Conservation (phyloP, 1,284 basidiomycete species). For the Malassezia dermatis region DNA sequence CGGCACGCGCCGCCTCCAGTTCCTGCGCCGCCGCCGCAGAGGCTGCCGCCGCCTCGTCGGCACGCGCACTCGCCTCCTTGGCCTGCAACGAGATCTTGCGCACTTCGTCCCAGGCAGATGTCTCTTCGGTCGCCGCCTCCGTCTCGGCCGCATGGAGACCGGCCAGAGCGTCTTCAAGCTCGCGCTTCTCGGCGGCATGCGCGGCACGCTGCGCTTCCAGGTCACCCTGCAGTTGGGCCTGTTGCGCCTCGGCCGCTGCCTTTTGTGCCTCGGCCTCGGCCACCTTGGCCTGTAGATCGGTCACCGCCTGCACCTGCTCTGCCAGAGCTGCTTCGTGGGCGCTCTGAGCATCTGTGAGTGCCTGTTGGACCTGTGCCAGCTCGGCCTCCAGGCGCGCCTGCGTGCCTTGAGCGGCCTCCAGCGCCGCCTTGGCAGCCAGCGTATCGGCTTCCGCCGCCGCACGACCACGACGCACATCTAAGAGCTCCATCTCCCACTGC, state of each 20-base stretch:
- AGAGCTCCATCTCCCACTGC: slow-evolving; percentile 71
- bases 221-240: slow-evolving; percentile 57
- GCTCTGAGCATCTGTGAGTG: slow-evolving; percentile 56
- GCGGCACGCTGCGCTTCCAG: slow-evolving; percentile 56
- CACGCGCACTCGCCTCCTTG: slow-evolving; percentile 71
- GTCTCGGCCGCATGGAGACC: slow-evolving; percentile 37
- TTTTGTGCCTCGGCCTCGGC: slow-evolving; percentile 52
- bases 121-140: slow-evolving; percentile 54
- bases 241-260: slow-evolving; percentile 53
- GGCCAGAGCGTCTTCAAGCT: slow-evolving; percentile 41
- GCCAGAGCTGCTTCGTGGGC: slow-evolving; percentile 54
- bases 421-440: slow-evolving; percentile 5
- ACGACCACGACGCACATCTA: slow-evolving; percentile 50
- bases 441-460: slow-evolving; percentile 25
- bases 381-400: slow-evolving; percentile 52
- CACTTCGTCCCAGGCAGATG: slow-evolving; percentile 44
- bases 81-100: slow-evolving; percentile 58
- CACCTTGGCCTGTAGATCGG: slow-evolving; percentile 55
- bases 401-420: slow-evolving; percentile 58
- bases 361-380: slow-evolving; percentile 59
- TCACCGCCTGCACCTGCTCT: slow-evolving; percentile 58
- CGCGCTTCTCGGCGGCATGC: slow-evolving; percentile 58
- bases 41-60: slow-evolving; percentile 62
- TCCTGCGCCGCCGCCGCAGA: slow-evolving; percentile 57
- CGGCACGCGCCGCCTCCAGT: slow-evolving; percentile 53